phyloP scores from a whole-genome alignment of 257 asterid species.

The Solanum pinnatisectum region DNA sequence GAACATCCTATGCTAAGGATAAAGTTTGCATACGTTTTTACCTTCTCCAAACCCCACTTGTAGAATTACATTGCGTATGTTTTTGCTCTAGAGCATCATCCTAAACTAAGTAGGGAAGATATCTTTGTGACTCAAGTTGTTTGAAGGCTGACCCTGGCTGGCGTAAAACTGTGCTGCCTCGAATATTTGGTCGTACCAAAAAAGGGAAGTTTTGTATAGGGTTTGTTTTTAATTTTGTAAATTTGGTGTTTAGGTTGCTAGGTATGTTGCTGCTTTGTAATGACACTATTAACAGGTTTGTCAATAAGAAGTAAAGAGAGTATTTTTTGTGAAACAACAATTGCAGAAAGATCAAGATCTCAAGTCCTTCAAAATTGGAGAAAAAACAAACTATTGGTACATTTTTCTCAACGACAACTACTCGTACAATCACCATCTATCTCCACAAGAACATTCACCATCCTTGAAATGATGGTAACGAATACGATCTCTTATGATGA shows the following conservation, averaged over 20 bases:
- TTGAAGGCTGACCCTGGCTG: neutral
- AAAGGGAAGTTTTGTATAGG: neutral
- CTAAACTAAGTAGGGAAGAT: neutral
- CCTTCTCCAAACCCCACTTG: neutral
- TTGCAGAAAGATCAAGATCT: neutral
- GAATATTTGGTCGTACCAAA: neutral
- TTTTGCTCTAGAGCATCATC: neutral
- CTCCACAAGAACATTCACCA: conserved; percentile 22
- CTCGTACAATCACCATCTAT: conserved; percentile 12
- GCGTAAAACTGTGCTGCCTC: neutral
- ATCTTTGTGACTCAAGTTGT: neutral
- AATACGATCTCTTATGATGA: conserved; percentile 13
- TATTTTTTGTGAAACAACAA: neutral
- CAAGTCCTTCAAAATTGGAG: neutral
- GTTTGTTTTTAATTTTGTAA: neutral
- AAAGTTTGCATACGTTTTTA: too few relatives aligned
- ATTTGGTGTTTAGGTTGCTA: neutral
- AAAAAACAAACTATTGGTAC: neutral
- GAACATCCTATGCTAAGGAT: neutral
- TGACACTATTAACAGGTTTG: neutral
- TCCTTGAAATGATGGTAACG: conserved; percentile 18
- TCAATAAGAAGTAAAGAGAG: neutral
- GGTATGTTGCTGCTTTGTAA: neutral
- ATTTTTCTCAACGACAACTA: neutral
- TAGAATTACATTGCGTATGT: neutral